These are phyloP conservation scores for Graphiopsis chlorocephala DNA, from an alignment of 2,329 filamentous ascomycete genomes.

Conservation along the genomic window DNA sequence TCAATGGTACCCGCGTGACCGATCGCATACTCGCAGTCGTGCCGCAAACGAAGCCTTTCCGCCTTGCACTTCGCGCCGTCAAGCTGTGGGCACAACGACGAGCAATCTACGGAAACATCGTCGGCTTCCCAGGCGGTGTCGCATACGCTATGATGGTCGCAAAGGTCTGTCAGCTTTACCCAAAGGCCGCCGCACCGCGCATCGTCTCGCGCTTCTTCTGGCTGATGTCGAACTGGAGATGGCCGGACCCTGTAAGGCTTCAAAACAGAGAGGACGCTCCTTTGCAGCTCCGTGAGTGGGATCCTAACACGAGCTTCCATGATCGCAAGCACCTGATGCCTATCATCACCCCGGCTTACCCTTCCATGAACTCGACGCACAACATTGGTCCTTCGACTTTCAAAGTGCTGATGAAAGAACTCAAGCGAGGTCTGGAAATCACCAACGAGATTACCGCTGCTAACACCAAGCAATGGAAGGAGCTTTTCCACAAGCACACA, in stretches of 20 bases:
- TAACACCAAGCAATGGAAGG: constrained; percentile 77
- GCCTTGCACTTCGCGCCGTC: constrained; percentile 82
- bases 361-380: constrained; percentile 96
- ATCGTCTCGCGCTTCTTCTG: constrained; percentile 93
- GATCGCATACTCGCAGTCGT: constrained; percentile 88
- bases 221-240: constrained; percentile 86
- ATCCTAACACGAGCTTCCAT: constrained; percentile 78
- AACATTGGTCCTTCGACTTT: constrained; percentile 88
- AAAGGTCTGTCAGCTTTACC: constrained; percentile 92
- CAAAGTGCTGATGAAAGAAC: constrained; percentile 76
- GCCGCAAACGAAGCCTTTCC: constrained; percentile 85
- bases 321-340: constrained; percentile 93
- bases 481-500: constrained; percentile 82
- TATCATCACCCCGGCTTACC: constrained; percentile 95
- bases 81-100: constrained; percentile 94
- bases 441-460: constrained; percentile 70
- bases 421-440: constrained; percentile 73
- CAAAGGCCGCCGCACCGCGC: constrained; percentile 82
- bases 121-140: constrained; percentile 93
- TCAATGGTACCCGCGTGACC: constrained; percentile 93
- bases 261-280: constrained; percentile 83
- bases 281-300: constrained; percentile 85
- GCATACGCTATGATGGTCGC: constrained; percentile 98
- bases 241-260: constrained; percentile 89
- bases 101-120: constrained; percentile 92